Percentiles rank a stretch among this genome's conserved stretches.
phyloP scores from a whole-genome alignment of 768 basidiomycete genomes.

The Lentinula lateritia region DNA sequence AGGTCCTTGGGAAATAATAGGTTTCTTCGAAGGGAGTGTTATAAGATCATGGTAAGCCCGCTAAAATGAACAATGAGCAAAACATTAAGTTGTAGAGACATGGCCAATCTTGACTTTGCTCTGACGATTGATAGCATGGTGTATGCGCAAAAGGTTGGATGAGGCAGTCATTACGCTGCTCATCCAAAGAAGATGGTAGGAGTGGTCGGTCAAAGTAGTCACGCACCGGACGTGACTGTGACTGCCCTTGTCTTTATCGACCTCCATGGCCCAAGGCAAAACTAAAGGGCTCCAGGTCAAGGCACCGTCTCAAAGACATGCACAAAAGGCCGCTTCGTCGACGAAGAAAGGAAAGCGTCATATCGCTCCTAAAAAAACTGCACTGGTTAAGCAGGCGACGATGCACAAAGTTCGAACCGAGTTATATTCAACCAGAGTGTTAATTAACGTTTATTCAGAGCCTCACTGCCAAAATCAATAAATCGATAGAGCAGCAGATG shows the following conservation, averaged over 20 bases:
- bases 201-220: not conserved
- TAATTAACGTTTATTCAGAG: constrained; percentile 36
- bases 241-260: not conserved
- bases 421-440: not conserved
- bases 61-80: constrained; percentile 28
- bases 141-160: constrained; percentile 45
- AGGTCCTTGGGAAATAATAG: constrained; percentile 70
- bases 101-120: constrained; percentile 34
- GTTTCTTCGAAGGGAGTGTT: constrained; percentile 48
- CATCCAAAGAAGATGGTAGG: constrained; percentile 6
- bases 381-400: constrained; percentile 66
- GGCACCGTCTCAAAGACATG: constrained; percentile 47
- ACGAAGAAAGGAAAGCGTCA: constrained; percentile 76
- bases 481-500: constrained; percentile 89
- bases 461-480: constrained; percentile 86
- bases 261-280: constrained; percentile 76
- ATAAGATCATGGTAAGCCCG: constrained; percentile 72
- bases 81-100: not conserved
- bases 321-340: constrained; percentile 61
- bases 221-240: not conserved
- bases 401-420: constrained; percentile 60
- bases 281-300: constrained; percentile 73
- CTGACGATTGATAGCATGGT: constrained; percentile 39
- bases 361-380: constrained; percentile 78
- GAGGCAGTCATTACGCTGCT: constrained; percentile 39